A percentile compares a stretch with the other conserved stretches of the same genome.
These are phyloP conservation scores for Vitis vinifera DNA, from an alignment of 164 flowering plant species.

Conservation along the genomic window DNA sequence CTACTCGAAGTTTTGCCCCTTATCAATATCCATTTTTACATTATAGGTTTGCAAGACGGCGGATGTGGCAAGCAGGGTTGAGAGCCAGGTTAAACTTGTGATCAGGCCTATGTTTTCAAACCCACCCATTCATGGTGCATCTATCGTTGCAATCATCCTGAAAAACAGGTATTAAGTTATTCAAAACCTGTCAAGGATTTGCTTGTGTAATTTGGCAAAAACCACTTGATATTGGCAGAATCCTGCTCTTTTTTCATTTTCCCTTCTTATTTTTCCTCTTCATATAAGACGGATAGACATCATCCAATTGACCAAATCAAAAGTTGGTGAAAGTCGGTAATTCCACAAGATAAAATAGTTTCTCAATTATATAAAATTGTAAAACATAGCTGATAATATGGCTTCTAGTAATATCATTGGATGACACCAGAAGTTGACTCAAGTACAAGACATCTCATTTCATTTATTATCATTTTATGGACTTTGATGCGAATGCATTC, in stretches of 20 bases:
- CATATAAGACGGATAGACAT: too few relatives aligned
- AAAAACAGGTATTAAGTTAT: constrained; percentile 58
- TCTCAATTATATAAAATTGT: background rate
- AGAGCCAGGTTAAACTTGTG: constrained; percentile 97
- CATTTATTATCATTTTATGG: too few relatives aligned
- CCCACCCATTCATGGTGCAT: constrained; percentile 98
- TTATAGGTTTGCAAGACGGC: constrained; percentile 74
- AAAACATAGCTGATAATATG: background rate
- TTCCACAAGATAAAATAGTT: background rate
- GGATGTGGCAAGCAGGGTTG: constrained; percentile 86
- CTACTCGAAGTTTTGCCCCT: background rate
- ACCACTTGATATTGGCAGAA: background rate
- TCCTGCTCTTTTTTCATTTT: background rate
- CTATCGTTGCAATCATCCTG: constrained; percentile 91
- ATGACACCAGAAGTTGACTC: too few relatives aligned
- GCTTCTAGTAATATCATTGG: background rate
- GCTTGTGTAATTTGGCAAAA: background rate
- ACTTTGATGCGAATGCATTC: too few relatives aligned
- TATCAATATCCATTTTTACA: background rate
- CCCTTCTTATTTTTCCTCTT: background rate
- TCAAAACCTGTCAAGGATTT: background rate
- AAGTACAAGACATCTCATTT: background rate
- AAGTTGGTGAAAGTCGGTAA: background rate
- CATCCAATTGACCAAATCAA: too few relatives aligned
- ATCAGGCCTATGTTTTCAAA: constrained; percentile 98